phyloP scores from a whole-genome alignment of 345 rosid species.

The Citrus mangshanensis region DNA sequence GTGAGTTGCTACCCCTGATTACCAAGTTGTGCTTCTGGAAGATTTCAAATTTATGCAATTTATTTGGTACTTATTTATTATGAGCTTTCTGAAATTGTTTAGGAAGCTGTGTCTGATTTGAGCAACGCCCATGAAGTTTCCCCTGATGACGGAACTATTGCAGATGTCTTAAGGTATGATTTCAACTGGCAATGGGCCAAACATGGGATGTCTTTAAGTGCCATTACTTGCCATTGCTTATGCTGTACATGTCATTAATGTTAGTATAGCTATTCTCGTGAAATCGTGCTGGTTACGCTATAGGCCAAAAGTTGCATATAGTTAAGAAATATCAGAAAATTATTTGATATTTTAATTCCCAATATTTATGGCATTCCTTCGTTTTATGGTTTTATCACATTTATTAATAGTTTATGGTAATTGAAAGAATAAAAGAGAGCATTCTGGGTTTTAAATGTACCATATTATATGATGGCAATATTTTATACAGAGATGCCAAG shows the following conservation, averaged over 20 bases:
- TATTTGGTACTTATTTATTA: conserved; percentile 9
- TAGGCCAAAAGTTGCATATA: neutral
- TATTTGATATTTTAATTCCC: neutral
- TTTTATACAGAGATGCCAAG: conserved; percentile 46
- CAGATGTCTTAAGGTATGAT: conserved; percentile 69
- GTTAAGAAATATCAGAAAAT: neutral
- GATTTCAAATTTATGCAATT: neutral
- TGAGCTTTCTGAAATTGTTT: conserved; percentile 13
- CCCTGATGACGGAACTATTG: conserved; percentile 86
- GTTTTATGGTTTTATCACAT: neutral
- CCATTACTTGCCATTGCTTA: neutral
- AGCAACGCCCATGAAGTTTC: conserved; percentile 74
- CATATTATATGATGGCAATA: conserved; percentile 14
- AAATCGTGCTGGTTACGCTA: neutral
- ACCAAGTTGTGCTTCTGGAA: conserved; percentile 3
- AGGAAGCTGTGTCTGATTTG: conserved; percentile 89
- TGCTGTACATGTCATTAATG: neutral
- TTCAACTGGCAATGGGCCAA: conserved; percentile 1
- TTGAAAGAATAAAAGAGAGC: neutral
- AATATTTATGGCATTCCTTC: neutral
- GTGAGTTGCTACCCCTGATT: conserved; percentile 12
- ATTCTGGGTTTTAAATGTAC: neutral
- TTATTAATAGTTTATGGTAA: neutral
- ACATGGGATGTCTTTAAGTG: neutral
- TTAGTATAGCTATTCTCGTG: neutral